These are phyloP conservation scores for Glycyrrhiza uralensis DNA, from an alignment of 306 rosid genomes.

Conservation along the genomic window DNA sequence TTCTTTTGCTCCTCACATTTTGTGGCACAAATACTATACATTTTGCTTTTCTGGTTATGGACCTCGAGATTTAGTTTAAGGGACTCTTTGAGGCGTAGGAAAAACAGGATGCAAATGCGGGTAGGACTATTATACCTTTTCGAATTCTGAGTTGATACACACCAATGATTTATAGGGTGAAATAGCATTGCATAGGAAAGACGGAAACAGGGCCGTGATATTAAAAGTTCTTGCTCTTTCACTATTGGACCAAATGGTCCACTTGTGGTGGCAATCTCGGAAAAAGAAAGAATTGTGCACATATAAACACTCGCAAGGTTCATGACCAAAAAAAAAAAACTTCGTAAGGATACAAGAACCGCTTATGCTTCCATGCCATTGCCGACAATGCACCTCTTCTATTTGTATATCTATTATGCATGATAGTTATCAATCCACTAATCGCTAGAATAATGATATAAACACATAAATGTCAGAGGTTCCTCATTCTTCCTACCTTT, in stretches of 20 bases:
- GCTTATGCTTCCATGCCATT: slow-evolving; percentile 12
- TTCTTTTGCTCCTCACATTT: background rate
- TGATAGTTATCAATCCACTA: slow-evolving; percentile 29
- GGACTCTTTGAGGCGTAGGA: too few species aligned
- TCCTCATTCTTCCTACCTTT: background rate
- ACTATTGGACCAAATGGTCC: slow-evolving; percentile 40
- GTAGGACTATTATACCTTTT: too few species aligned
- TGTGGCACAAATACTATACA: background rate
- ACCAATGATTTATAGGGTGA: background rate
- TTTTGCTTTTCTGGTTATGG: background rate
- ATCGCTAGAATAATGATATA: background rate
- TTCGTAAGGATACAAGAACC: background rate
- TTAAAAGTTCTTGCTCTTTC: background rate
- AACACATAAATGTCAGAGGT: background rate
- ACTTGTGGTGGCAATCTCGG: slow-evolving; percentile 9
- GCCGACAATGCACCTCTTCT: too few species aligned
- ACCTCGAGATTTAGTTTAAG: too few species aligned
- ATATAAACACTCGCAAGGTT: background rate
- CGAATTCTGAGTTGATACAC: too few species aligned
- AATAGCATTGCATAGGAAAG: background rate
- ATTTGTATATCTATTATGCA: background rate
- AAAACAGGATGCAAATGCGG: too few species aligned
- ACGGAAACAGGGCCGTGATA: background rate
- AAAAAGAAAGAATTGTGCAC: slow-evolving; percentile 7
- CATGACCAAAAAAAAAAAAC: too few species aligned